A percentile compares a stretch with the other conserved stretches of the same genome.
Conservation (phyloP, 1,284 basidiomycete genomes). For the Cerrena zonata region DNA sequence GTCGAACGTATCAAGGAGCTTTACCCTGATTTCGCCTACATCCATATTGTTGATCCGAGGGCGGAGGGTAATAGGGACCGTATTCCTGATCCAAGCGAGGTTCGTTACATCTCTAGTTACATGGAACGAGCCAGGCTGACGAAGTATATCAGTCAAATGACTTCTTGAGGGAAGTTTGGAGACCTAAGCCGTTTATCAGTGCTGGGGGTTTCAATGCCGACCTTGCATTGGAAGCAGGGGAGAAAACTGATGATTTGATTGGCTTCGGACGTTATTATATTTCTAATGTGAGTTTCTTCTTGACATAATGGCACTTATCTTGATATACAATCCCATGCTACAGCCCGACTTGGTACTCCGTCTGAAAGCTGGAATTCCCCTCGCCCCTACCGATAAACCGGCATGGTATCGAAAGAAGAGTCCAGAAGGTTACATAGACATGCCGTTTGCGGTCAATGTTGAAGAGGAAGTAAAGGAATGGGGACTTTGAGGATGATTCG, state of each 20-base stretch:
- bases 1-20: slow-evolving; percentile 20
- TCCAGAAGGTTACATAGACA: slow-evolving; percentile 35
- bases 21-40: slow-evolving; percentile 41
- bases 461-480: neutral
- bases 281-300: slow-evolving; percentile 26
- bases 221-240: slow-evolving; percentile 20
- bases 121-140: neutral
- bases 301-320: neutral
- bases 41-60: slow-evolving; percentile 40
- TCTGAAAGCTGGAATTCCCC: slow-evolving; percentile 29
- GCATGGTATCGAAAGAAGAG: slow-evolving; percentile 33
- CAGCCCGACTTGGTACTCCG: slow-evolving; percentile 48
- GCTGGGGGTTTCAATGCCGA: slow-evolving; percentile 29
- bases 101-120: neutral
- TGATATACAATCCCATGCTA: neutral
- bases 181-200: slow-evolving; percentile 25
- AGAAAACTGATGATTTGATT: slow-evolving; percentile 32
- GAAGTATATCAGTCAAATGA: slow-evolving; percentile 20
- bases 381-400: slow-evolving; percentile 26
- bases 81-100: neutral
- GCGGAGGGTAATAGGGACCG: slow-evolving; percentile 13
- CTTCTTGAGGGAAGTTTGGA: slow-evolving; percentile 26
- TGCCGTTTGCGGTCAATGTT: slow-evolving; percentile 25
- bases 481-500: slow-evolving; percentile 1
- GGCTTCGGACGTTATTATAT: slow-evolving; percentile 45